Evolutionary conservation across 2,329 filamentous ascomycete species (phyloP).

Genomic region (Rutstroemia sp.): DNA sequence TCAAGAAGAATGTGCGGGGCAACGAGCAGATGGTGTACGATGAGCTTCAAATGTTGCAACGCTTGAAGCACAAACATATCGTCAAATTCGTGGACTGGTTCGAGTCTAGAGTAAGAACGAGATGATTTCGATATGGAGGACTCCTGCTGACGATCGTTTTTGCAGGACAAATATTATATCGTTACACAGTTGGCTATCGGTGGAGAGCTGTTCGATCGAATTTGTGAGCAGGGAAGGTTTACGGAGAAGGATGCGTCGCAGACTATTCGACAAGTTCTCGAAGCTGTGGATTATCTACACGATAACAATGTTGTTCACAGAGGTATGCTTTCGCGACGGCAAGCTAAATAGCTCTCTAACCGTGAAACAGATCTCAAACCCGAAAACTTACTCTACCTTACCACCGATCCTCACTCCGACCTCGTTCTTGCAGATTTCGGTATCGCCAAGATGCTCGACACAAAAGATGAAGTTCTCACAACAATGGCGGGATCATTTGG

Average conservation of each 20-base stretch:
- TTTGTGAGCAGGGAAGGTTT: slow-evolving; percentile 96
- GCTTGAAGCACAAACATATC: slow-evolving; percentile 87
- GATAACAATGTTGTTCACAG: slow-evolving; percentile 91
- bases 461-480: slow-evolving; percentile 82
- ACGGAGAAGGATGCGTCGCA: slow-evolving; percentile 91
- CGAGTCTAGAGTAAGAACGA: slow-evolving; percentile 72
- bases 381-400: slow-evolving; percentile 93
- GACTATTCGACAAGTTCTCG: slow-evolving; percentile 89
- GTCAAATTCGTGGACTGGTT: slow-evolving; percentile 99
- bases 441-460: slow-evolving; percentile 96
- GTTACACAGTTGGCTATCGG: slow-evolving; percentile 94
- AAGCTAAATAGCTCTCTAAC: slow-evolving; percentile 13
- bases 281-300: slow-evolving; percentile 91
- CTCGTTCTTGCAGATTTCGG: slow-evolving; percentile 95
- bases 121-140: neutral
- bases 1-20: slow-evolving; percentile 98
- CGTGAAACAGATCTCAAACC: slow-evolving; percentile 75
- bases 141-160: slow-evolving; percentile 4
- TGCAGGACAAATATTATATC: slow-evolving; percentile 97
- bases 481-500: slow-evolving; percentile 99
- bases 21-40: slow-evolving; percentile 99
- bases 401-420: slow-evolving; percentile 66
- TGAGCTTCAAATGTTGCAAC: slow-evolving; percentile 88
- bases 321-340: slow-evolving; percentile 44
- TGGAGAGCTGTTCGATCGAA: slow-evolving; percentile 94